Evolutionary conservation across 495 filamentous ascomycete species (phyloP).

Genomic region (Penicillium simplicissimum): DNA sequence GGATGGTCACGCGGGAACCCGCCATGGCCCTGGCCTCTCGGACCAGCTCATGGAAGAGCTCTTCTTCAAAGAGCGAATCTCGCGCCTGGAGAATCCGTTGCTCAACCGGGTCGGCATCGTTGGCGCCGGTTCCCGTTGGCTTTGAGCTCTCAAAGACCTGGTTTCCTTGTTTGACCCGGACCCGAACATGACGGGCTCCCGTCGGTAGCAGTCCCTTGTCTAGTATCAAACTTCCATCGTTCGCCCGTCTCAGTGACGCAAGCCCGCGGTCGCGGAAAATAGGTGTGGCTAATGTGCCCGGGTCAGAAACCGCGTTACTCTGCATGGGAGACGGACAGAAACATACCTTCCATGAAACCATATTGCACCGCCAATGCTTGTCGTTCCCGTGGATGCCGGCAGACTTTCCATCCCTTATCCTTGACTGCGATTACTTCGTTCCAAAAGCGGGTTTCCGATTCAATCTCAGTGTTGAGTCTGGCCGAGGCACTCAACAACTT

Average conservation of each 20-base stretch:
- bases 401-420: slow-evolving; percentile 82
- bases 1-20: slow-evolving; percentile 62
- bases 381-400: slow-evolving; percentile 67
- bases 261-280: slow-evolving; percentile 77
- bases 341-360: slow-evolving; percentile 76
- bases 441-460: slow-evolving; percentile 85
- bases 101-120: slow-evolving; percentile 48
- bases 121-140: slow-evolving; percentile 36
- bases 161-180: slow-evolving; percentile 51
- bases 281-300: slow-evolving; percentile 53
- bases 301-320: not conserved
- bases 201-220: slow-evolving; percentile 64
- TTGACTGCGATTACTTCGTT: slow-evolving; percentile 76
- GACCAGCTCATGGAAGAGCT: slow-evolving; percentile 89
- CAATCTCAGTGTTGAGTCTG: slow-evolving; percentile 72
- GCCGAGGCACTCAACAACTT: slow-evolving; percentile 70
- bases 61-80: slow-evolving; percentile 86
- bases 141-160: slow-evolving; percentile 44
- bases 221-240: slow-evolving; percentile 72
- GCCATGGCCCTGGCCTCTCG: slow-evolving; percentile 73
- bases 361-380: slow-evolving; percentile 81
- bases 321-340: no score
- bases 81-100: slow-evolving; percentile 75
- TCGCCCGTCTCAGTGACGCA: slow-evolving; percentile 69
- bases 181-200: slow-evolving; percentile 63